These are phyloP conservation scores for Leptographium lundbergii DNA, from an alignment of 2,329 filamentous ascomycete genomes.

Conservation along the genomic window DNA sequence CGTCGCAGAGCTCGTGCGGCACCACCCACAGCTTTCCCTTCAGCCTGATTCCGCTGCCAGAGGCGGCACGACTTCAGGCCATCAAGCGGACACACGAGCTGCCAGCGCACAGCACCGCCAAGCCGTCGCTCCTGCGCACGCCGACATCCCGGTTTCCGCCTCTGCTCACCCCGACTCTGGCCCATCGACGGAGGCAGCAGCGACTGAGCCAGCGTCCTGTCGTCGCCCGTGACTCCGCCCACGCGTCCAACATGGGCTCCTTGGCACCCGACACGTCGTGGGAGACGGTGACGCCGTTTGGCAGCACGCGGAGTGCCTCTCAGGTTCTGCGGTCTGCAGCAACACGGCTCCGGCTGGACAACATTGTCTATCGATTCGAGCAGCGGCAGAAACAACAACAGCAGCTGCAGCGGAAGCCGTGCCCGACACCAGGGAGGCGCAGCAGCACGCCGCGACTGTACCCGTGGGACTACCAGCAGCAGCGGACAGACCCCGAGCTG, in stretches of 20 bases:
- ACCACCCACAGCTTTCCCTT: slow-evolving; percentile 17
- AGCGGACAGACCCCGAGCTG: slow-evolving; percentile 10
- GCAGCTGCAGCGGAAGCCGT: not conserved
- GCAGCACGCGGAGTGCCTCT: not conserved
- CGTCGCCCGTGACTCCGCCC: too few species aligned
- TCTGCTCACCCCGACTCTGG: not conserved
- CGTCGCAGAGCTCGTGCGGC: slow-evolving; percentile 7
- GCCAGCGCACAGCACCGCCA: not conserved
- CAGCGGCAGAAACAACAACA: not conserved
- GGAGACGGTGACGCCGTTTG: not conserved
- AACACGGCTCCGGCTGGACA: slow-evolving; percentile 6
- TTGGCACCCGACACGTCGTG: not conserved
- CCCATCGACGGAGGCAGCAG: not conserved
- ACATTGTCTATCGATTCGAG: not conserved
- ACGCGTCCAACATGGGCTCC: too few species aligned
- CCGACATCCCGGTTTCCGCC: not conserved
- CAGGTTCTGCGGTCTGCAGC: slow-evolving; percentile 3
- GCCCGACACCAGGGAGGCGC: not conserved
- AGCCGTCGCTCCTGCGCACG: too few species aligned
- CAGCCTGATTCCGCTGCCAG: slow-evolving; percentile 17
- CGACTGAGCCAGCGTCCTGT: not conserved
- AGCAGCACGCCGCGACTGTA: slow-evolving; percentile 9
- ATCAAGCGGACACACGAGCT: not conserved
- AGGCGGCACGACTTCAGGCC: slow-evolving; percentile 19
- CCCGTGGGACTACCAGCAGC: slow-evolving; percentile 14